Conservation (phyloP, 2,329 filamentous ascomycete species). For the Claviceps arundinis region DNA sequence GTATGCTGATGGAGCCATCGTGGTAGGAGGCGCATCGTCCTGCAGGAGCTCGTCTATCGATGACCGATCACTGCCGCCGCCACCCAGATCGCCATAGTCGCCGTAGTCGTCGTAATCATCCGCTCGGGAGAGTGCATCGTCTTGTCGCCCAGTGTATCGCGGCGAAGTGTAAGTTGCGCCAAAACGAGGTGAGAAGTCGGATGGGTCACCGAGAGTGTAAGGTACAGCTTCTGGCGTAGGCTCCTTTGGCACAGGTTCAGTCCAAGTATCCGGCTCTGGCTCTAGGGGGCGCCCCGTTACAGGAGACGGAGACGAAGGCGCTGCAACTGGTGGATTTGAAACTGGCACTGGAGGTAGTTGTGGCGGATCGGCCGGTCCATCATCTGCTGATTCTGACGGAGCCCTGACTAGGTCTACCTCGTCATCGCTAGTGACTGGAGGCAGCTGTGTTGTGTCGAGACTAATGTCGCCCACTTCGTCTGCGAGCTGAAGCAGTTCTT, state of each 20-base stretch:
- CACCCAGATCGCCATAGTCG: slow-evolving; percentile 10
- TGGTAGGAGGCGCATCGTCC: slow-evolving; percentile 5
- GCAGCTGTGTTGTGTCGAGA: slow-evolving; percentile 6
- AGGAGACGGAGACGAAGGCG: slow-evolving; percentile 4
- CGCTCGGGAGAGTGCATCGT: slow-evolving; percentile 9
- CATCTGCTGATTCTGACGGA: slow-evolving; percentile 10
- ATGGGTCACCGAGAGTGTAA: neutral
- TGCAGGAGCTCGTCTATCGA: slow-evolving; percentile 17
- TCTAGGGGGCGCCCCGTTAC: slow-evolving; percentile 7
- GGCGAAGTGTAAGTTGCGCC: slow-evolving; percentile 1
- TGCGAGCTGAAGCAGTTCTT: slow-evolving; percentile 15
- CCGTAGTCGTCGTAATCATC: slow-evolving; percentile 14
- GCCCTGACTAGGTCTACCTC: slow-evolving; percentile 17
- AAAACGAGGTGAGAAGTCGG: slow-evolving; percentile 7
- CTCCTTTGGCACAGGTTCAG: slow-evolving; percentile 27
- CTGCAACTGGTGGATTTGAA: neutral
- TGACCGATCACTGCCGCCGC: slow-evolving; percentile 20
- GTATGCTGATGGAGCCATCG: slow-evolving; percentile 13
- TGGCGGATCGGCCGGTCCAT: neutral
- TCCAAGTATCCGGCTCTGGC: slow-evolving; percentile 32
- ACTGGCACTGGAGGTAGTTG: neutral
- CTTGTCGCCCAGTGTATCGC: slow-evolving; percentile 1
- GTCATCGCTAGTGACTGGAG: slow-evolving; percentile 12
- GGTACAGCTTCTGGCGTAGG: slow-evolving; percentile 20
- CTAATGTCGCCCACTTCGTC: slow-evolving; percentile 11